These are phyloP conservation scores for Claviceps citrina DNA, from an alignment of 2,329 filamentous ascomycete genomes.

Conservation along the genomic window DNA sequence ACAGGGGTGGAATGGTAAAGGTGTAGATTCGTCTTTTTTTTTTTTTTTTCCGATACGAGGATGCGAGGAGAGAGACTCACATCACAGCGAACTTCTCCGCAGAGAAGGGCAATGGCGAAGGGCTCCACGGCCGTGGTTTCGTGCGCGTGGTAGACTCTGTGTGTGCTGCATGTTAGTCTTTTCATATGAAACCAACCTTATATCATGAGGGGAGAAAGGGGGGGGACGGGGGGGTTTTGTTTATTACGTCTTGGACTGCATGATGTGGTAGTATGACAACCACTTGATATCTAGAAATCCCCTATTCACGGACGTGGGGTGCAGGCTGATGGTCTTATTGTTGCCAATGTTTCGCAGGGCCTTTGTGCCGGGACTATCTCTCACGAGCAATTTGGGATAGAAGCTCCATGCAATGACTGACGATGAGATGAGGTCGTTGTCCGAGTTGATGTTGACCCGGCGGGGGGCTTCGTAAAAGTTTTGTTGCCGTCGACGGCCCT, in stretches of 20 bases:
- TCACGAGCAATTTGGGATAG: constrained; percentile 79
- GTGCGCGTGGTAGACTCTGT: constrained; percentile 72
- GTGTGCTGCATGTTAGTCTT: constrained; percentile 4
- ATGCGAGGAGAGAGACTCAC: constrained; percentile 26
- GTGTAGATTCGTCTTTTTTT: no score
- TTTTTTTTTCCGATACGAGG: no score
- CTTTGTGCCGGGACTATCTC: constrained; percentile 54
- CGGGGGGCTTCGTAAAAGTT: constrained; percentile 72
- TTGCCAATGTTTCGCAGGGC: constrained; percentile 84
- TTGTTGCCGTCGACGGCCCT: constrained; percentile 41
- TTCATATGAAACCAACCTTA: no score
- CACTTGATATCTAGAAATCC: constrained; percentile 52
- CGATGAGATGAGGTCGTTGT: constrained; percentile 63
- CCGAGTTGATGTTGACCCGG: constrained; percentile 58
- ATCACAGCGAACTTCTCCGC: constrained; percentile 78
- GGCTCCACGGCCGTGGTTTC: constrained; percentile 71
- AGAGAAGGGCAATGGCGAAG: constrained; percentile 69
- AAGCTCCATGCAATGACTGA: constrained; percentile 88
- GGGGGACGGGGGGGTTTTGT: constrained; percentile 12
- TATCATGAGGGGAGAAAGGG: background rate
- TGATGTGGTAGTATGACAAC: constrained; percentile 92
- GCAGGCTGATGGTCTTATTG: constrained; percentile 77
- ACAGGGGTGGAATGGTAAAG: no score
- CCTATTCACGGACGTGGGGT: constrained; percentile 82
- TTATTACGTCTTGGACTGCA: constrained; percentile 70